Evolutionary conservation across 2,329 filamentous ascomycete species (phyloP), one percentile per base, ranked within the genome.

Genomic region (Sclerotinia sclerotiorum): DNA sequence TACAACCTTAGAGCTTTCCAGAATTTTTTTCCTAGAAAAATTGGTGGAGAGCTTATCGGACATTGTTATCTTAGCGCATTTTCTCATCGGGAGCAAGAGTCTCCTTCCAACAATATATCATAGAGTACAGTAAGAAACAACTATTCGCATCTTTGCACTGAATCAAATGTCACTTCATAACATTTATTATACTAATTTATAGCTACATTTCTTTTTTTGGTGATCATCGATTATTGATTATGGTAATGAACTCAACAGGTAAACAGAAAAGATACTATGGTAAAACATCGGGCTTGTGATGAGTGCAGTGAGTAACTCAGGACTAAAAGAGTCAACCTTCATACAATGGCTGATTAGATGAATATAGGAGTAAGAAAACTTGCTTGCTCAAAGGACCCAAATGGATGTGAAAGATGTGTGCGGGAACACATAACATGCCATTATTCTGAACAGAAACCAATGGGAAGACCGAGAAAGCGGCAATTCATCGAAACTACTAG

Each of bases 401-500:
- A 84, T 65, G 86, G 87, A 68, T 90, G 88, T 76, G 78, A 81
- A 10, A 83, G 88, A 68, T 90, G 88, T 74, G 81, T 79, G 67
- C 82, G 81, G 68, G 87, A 90, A 72, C 82, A 81, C 68, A 83
- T 88, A 54, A 67, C 70, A 54, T 90, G 88, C 74, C 81, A 86
- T 71, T 90, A 89, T 78, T 89, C 87, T 10, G 80, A 82, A 17
- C 88, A 89, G 76, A 90, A 90, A 77, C 85, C 81, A 52, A 90
- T 90, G 87, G 88, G 88, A 5, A 81, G 88, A 54, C 88, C 88
- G 29, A 81, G 87, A 67, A 90, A 90, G 78, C 81, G 85, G 68
- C 82, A 79, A 49, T 77, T 75, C 61, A 72, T 75, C 44, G 74
- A 78, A 61, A 69, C 70, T n/a, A 39, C 67, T 21, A 68, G 61